Conservation (phyloP, 805 yeast species). For the Candida tallmaniae region DNA sequence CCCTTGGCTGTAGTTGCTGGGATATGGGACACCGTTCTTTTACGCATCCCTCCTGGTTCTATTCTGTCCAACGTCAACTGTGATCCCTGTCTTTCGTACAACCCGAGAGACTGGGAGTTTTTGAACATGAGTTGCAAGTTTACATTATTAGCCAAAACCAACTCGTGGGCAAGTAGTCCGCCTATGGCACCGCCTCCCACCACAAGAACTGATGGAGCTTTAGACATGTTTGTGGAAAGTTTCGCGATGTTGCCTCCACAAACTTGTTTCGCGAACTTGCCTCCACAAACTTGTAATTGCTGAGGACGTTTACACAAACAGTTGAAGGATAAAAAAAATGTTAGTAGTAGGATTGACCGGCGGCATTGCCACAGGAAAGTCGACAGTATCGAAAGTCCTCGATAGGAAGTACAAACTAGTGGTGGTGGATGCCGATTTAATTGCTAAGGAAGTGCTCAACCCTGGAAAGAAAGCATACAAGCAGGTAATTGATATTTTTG, state of each 20-base stretch:
- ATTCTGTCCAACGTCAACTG: slow-evolving; percentile 9
- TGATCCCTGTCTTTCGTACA: neutral
- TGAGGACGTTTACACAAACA: too few species aligned
- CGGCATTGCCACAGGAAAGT: slow-evolving; percentile 95
- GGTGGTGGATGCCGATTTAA: slow-evolving; percentile 83
- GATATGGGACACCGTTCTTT: neutral
- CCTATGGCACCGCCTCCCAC: slow-evolving; percentile 14
- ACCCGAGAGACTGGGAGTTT: neutral
- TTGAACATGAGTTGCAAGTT: slow-evolving; percentile 4
- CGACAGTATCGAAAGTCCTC: slow-evolving; percentile 72
- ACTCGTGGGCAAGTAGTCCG: slow-evolving; percentile 12
- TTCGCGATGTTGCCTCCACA: neutral
- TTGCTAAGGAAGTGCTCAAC: slow-evolving; percentile 80
- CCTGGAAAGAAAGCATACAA: slow-evolving; percentile 75
- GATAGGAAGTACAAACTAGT: slow-evolving; percentile 47
- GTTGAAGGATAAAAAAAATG: too few species aligned
- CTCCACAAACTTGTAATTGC: too few species aligned
- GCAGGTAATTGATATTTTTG: slow-evolving; percentile 59
- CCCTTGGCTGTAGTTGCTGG: neutral
- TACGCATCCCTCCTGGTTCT: neutral
- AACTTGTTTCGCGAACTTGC: too few species aligned
- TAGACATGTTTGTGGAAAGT: neutral
- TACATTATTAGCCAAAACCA: neutral
- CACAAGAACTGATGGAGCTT: slow-evolving; percentile 4
- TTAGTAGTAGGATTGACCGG: slow-evolving; percentile 94